Conservation (phyloP, 148 eudicot genomes). For the Vaccinium myrtillus region DNA sequence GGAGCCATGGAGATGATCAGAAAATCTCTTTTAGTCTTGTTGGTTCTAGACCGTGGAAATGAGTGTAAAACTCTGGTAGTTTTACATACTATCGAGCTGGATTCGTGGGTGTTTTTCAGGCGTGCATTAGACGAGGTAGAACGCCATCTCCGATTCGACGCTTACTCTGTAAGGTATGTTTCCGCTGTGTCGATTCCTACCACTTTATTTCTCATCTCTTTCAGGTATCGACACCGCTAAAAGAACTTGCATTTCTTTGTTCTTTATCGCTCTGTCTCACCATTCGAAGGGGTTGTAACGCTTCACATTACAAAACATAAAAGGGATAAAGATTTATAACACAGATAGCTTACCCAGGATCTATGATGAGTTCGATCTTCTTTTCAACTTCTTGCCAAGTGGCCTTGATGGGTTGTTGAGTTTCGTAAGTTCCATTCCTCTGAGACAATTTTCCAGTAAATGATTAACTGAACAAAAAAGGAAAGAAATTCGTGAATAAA, state of each 20-base stretch:
- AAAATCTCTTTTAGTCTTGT: too few species aligned
- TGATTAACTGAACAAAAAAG: neutral
- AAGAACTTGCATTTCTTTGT: neutral
- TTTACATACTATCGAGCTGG: too few species aligned
- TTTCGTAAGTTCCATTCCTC: conserved; percentile 31
- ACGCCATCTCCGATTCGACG: too few species aligned
- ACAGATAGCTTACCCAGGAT: conserved; percentile 26
- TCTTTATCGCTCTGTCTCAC: neutral
- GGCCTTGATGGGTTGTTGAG: conserved; percentile 23
- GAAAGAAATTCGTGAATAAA: neutral
- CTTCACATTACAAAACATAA: neutral
- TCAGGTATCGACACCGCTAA: too few species aligned
- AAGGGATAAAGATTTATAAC: neutral
- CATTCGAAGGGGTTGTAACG: neutral
- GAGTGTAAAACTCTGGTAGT: too few species aligned
- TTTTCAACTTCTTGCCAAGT: conserved; percentile 13
- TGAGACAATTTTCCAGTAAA: conserved; percentile 16
- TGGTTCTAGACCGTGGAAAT: too few species aligned
- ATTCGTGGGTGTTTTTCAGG: too few species aligned
- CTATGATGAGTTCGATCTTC: conserved; percentile 8
- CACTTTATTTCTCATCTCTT: neutral
- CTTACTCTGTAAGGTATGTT: too few species aligned
- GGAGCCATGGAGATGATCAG: too few species aligned
- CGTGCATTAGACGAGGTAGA: too few species aligned
- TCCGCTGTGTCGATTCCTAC: too few species aligned